phyloP scores from a whole-genome alignment of 2,329 filamentous ascomycete genomes.

The Cylindrodendrum hubeiense region DNA sequence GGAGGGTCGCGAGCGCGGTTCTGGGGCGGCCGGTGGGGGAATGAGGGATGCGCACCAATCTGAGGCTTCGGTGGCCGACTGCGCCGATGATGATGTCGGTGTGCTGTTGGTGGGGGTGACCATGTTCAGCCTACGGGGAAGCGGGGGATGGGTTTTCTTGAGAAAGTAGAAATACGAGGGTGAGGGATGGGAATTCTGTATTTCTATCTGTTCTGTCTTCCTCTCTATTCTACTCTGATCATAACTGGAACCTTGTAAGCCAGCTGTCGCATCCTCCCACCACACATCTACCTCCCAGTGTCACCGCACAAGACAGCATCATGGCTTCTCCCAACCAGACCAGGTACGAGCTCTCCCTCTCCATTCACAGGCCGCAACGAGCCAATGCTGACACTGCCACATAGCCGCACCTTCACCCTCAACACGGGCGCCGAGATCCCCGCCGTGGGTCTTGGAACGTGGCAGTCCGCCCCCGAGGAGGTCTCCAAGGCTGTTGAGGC shows the following conservation, averaged over 20 bases:
- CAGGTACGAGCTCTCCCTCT: conserved; percentile 11
- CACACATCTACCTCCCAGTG: neutral
- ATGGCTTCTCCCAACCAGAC: conserved; percentile 29
- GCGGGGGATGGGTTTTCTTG: conserved; percentile 10
- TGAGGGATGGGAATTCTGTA: conserved; percentile 6
- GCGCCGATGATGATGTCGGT: conserved; percentile 13
- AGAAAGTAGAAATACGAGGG: conserved; percentile 21
- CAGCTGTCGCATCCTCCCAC: neutral
- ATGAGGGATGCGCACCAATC: conserved; percentile 28
- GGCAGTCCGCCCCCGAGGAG: conserved; percentile 79
- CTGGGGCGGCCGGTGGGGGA: conserved; percentile 12
- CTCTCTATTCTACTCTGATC: neutral
- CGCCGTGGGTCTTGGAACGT: conserved; percentile 81
- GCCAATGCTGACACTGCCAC: conserved; percentile 5
- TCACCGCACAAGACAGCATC: conserved; percentile 9
- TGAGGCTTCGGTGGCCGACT: conserved; percentile 14
- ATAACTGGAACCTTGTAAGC: neutral
- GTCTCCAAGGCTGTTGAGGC: conserved; percentile 78
- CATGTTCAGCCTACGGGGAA: conserved; percentile 3
- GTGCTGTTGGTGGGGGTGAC: conserved; percentile 7
- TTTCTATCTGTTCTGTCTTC: conserved; percentile 8
- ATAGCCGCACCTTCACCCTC: conserved; percentile 69
- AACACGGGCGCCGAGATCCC: conserved; percentile 85
- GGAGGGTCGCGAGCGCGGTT: neutral
- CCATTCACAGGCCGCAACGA: neutral